A percentile compares a stretch with the other conserved stretches of the same genome.
phyloP scores from a whole-genome alignment of 139 green algal species.

The Bryopsis sp. region DNA sequence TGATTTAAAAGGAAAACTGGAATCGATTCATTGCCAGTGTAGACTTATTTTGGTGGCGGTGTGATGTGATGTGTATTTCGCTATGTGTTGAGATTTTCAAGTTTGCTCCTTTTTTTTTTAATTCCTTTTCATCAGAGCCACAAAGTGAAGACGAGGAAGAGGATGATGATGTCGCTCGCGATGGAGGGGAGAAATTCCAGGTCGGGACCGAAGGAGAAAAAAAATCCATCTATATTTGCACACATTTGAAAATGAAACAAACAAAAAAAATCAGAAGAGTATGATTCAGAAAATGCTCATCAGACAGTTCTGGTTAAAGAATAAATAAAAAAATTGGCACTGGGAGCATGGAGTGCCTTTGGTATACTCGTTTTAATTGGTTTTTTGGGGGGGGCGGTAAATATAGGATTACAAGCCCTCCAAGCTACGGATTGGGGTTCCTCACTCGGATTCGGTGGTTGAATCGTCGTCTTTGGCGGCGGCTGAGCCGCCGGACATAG shows the following conservation, averaged over 20 bases:
- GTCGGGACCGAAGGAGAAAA: too few species aligned
- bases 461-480: conserved; percentile 44
- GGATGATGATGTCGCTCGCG: not conserved
- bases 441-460: conserved; percentile 48
- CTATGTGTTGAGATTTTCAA: too few species aligned
- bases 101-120: too few species aligned
- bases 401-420: conserved; percentile 9
- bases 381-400: too few species aligned
- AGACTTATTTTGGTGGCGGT: too few species aligned
- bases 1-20: too few species aligned
- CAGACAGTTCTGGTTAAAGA: not conserved
- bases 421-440: conserved; percentile 33
- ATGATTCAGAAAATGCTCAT: not conserved
- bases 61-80: too few species aligned
- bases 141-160: not conserved
- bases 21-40: too few species aligned
- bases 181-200: not conserved
- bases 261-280: not conserved
- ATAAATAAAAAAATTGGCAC: not conserved
- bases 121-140: not conserved
- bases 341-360: not conserved
- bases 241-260: not conserved
- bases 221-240: too few species aligned
- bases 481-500: conserved; percentile 41
- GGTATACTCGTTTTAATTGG: not conserved